Conservation (phyloP, 495 filamentous ascomycete genomes). For the Tetracladium setigerum region DNA sequence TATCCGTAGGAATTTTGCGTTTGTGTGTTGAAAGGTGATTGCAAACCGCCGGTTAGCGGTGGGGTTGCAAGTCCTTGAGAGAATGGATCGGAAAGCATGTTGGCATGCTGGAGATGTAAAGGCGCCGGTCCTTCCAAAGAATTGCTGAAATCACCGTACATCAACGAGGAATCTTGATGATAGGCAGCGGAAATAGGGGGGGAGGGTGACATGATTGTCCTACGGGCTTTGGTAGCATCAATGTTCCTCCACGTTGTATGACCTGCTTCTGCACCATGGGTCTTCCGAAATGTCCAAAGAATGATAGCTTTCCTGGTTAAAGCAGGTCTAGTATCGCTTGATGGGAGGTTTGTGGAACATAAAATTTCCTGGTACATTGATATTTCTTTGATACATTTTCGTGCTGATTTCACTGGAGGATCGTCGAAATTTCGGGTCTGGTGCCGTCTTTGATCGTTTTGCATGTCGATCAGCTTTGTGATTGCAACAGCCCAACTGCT, state of each 20-base stretch:
- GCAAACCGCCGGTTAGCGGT: conserved; percentile 26
- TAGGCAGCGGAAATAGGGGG: conserved; percentile 24
- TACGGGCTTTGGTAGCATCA: conserved; percentile 18
- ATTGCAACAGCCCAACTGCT: conserved; percentile 39
- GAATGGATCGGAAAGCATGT: conserved; percentile 26
- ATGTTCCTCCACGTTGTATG: conserved; percentile 18
- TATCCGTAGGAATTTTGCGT: conserved; percentile 1
- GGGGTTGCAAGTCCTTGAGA: conserved; percentile 31
- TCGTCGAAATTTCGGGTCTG: not conserved
- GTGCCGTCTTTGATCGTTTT: conserved; percentile 6
- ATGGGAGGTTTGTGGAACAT: not conserved
- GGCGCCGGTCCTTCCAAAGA: conserved; percentile 11
- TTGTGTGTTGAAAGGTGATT: conserved; percentile 23
- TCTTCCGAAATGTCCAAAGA: conserved; percentile 20
- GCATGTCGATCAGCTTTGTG: conserved; percentile 27
- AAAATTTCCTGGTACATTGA: conserved; percentile 23
- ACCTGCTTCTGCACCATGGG: conserved; percentile 3
- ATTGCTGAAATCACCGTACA: conserved; percentile 37
- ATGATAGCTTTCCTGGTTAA: conserved; percentile 16
- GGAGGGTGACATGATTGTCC: conserved; percentile 33
- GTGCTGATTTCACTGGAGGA: not conserved
- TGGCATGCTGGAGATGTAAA: conserved; percentile 17
- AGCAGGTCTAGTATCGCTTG: not conserved
- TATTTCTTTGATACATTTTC: conserved; percentile 17
- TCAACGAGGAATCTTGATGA: conserved; percentile 32